These are phyloP conservation scores for Aspergillus amoenus DNA, from an alignment of 2,329 filamentous ascomycete genomes.

Conservation along the genomic window DNA sequence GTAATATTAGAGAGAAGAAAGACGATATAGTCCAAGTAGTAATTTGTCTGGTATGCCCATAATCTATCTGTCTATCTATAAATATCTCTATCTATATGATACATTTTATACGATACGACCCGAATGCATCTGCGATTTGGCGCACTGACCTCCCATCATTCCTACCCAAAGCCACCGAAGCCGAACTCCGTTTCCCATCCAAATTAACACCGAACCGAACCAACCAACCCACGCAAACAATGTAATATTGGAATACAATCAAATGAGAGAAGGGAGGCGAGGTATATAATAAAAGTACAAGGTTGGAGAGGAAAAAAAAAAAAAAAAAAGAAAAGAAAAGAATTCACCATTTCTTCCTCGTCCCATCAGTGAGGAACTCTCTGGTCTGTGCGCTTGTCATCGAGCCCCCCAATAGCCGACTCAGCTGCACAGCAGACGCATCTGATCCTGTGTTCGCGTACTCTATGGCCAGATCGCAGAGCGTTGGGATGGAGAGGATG, in stretches of 20 bases:
- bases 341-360: conserved; percentile 1
- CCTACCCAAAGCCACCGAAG: too few relatives aligned
- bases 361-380: background rate
- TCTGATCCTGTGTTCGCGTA: conserved; percentile 33
- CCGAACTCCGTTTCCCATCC: too few relatives aligned
- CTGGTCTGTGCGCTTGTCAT: conserved; percentile 28
- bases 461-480: conserved; percentile 38
- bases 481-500: conserved; percentile 26
- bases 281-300: background rate
- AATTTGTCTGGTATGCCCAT: too few relatives aligned
- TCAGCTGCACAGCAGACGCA: conserved; percentile 23
- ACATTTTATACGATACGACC: too few relatives aligned
- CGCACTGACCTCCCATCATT: too few relatives aligned
- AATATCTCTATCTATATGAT: too few relatives aligned
- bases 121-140: too few relatives aligned
- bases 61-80: too few relatives aligned
- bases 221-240: background rate
- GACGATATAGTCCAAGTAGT: too few relatives aligned
- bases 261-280: too few relatives aligned
- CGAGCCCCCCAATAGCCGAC: conserved; percentile 29
- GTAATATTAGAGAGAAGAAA: too few relatives aligned
- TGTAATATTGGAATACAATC: background rate
- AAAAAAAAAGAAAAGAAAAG: background rate
- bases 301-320: background rate
- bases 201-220: too few relatives aligned